These are phyloP conservation scores for Rhodotorula diobovata DNA, from an alignment of 768 basidiomycete species.

Conservation along the genomic window DNA sequence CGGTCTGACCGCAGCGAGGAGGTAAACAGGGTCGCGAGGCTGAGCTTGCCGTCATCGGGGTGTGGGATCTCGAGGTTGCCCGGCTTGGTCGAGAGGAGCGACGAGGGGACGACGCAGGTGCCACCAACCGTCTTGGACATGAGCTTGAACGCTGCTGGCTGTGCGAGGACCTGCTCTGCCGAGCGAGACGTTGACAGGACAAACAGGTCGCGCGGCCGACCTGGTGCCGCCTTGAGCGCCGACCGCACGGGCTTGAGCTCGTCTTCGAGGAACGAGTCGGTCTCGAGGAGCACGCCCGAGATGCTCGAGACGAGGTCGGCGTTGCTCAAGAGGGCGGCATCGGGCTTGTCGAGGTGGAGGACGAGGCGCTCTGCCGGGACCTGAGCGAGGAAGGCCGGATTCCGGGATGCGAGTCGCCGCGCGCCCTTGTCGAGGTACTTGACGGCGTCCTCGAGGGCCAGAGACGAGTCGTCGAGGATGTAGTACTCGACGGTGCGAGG, in stretches of 20 bases:
- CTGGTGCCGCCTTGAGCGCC: slow-evolving; percentile 67
- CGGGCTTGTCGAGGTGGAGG: slow-evolving; percentile 70
- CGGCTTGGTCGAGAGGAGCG: slow-evolving; percentile 57
- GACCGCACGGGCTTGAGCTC: slow-evolving; percentile 59
- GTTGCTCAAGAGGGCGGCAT: slow-evolving; percentile 67
- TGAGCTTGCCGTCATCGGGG: slow-evolving; percentile 60
- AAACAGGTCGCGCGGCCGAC: slow-evolving; percentile 56
- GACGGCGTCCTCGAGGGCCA: slow-evolving; percentile 58
- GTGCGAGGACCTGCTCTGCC: slow-evolving; percentile 36
- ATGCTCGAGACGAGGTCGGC: slow-evolving; percentile 51
- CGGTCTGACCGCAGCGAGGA: slow-evolving; percentile 78
- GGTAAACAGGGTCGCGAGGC: slow-evolving; percentile 80
- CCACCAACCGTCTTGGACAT: slow-evolving; percentile 29
- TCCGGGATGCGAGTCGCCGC: slow-evolving; percentile 65
- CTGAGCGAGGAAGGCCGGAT: slow-evolving; percentile 60
- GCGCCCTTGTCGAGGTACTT: slow-evolving; percentile 71
- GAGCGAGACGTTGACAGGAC: slow-evolving; percentile 51
- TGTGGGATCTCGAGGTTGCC: slow-evolving; percentile 59
- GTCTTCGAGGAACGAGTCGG: slow-evolving; percentile 57
- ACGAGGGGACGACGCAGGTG: slow-evolving; percentile 46
- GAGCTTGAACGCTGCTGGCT: slow-evolving; percentile 40
- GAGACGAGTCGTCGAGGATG: slow-evolving; percentile 54
- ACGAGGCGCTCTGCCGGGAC: slow-evolving; percentile 69
- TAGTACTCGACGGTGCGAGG: slow-evolving; percentile 47
- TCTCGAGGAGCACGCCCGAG: slow-evolving; percentile 75